Conservation (phyloP, 306 rosid genomes). For the Notholithocarpus densiflorus region DNA sequence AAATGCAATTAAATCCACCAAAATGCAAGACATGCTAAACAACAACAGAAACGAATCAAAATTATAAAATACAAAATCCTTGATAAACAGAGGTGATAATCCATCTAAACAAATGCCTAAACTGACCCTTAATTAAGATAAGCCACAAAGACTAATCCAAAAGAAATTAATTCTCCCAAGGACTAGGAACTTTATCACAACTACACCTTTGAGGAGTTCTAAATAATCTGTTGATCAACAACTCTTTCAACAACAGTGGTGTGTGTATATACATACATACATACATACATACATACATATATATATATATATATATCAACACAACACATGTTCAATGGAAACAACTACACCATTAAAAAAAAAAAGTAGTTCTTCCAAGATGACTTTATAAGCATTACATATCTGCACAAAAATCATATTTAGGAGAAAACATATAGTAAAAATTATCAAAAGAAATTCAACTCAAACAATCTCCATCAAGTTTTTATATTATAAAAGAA, state of each 20-base stretch:
- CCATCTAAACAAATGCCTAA: background rate
- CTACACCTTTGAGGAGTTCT: background rate
- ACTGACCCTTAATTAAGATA: background rate
- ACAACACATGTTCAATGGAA: background rate
- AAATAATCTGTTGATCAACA: too few relatives aligned
- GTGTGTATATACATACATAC: too few relatives aligned
- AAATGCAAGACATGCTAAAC: background rate
- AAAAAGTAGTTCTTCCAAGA: background rate
- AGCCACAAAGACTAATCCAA: background rate
- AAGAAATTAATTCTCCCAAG: background rate
- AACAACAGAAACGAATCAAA: background rate
- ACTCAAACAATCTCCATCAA: background rate
- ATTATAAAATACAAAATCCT: background rate
- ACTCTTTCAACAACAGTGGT: too few relatives aligned
- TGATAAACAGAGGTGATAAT: background rate
- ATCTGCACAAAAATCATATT: background rate
- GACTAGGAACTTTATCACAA: background rate
- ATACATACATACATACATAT: accelerated
- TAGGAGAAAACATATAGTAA: background rate
- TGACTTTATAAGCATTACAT: background rate
- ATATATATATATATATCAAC: background rate
- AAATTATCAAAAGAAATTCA: background rate
- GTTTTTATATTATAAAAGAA: background rate
- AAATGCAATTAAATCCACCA: slow-evolving; percentile 12
- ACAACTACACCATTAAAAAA: background rate